Conservation (phyloP, 768 basidiomycete species). For the Kwoniella bestiolae region DNA sequence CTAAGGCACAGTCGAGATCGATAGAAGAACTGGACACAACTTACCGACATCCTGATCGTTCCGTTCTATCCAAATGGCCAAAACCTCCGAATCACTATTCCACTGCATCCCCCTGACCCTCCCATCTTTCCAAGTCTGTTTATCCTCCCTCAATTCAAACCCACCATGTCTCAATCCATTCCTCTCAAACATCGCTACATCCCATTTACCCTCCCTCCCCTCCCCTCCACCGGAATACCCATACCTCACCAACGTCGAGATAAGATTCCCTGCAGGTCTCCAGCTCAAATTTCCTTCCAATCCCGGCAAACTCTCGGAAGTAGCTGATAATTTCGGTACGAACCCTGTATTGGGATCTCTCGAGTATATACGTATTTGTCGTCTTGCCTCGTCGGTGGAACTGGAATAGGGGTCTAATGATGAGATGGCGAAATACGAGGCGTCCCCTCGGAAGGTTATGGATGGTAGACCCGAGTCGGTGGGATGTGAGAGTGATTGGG, state of each 20-base stretch:
- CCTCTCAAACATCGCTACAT: constrained; percentile 91
- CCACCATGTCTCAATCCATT: constrained; percentile 93
- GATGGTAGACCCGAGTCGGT: constrained; percentile 74
- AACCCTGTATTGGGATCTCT: constrained; percentile 64
- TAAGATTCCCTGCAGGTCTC: constrained; percentile 86
- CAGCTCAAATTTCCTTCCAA: constrained; percentile 79
- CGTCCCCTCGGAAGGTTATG: constrained; percentile 94
- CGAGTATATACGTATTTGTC: constrained; percentile 76
- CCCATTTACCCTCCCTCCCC: constrained; percentile 68
- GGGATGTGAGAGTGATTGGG: constrained; percentile 62
- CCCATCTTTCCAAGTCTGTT: constrained; percentile 44
- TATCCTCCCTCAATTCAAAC: constrained; percentile 66
- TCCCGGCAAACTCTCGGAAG: constrained; percentile 80
- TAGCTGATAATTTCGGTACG: constrained; percentile 67
- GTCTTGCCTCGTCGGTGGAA: constrained; percentile 54
- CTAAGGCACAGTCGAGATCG: too few species aligned
- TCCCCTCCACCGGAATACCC: constrained; percentile 69
- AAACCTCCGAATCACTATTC: constrained; percentile 84
- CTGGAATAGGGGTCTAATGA: constrained; percentile 63
- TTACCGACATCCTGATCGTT: constrained; percentile 71
- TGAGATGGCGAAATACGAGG: constrained; percentile 82
- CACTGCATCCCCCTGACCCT: constrained; percentile 76
- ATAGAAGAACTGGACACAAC: constrained; percentile 37
- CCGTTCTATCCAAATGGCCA: constrained; percentile 81
- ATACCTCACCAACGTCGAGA: constrained; percentile 79